phyloP scores from a whole-genome alignment of 2,329 filamentous ascomycete species.

The Ceratocystis variospora region DNA sequence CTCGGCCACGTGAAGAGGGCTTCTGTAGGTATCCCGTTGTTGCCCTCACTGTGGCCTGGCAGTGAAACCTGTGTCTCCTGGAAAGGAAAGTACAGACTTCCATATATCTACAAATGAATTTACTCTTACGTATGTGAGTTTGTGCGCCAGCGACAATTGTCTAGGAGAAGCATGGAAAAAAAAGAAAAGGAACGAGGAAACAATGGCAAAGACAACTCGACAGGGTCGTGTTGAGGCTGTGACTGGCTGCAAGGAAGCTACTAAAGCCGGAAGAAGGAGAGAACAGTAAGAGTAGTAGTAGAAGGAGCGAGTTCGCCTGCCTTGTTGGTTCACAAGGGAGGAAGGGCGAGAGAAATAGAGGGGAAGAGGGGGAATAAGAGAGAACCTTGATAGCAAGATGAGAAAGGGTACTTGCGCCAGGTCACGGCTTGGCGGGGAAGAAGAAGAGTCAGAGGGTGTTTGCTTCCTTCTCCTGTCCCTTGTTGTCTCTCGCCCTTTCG shows the following conservation, averaged over 20 bases:
- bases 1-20: neutral
- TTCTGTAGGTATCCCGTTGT: neutral
- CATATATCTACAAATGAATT: too few species aligned
- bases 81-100: neutral
- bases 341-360: neutral
- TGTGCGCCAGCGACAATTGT: too few species aligned
- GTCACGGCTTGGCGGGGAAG: neutral
- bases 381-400: slow-evolving; percentile 1
- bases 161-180: neutral
- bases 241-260: neutral
- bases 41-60: neutral
- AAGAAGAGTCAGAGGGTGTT: neutral
- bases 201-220: neutral
- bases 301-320: neutral
- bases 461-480: neutral
- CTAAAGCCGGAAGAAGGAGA: neutral
- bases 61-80: neutral
- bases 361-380: neutral
- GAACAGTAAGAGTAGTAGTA: neutral
- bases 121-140: too few species aligned
- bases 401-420: neutral
- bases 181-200: neutral
- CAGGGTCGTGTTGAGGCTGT: neutral
- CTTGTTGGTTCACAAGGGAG: neutral
- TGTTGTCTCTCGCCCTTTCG: neutral